Conservation (phyloP, 2,329 filamentous ascomycete species). For the Beauveria bassiana region DNA sequence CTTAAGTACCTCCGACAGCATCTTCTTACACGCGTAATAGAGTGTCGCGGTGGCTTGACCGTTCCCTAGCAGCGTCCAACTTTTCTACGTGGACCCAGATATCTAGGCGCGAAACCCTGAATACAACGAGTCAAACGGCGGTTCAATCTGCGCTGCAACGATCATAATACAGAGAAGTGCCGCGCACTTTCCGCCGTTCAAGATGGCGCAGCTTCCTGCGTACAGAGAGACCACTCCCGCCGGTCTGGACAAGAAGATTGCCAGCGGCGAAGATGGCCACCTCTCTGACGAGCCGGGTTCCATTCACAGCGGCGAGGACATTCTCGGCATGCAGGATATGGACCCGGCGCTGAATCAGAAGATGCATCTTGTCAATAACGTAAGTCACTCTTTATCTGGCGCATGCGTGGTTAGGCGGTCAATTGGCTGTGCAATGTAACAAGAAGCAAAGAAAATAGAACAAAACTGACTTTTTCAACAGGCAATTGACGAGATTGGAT, state of each 20-base stretch:
- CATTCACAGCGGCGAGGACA: slow-evolving; percentile 32
- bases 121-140: not conserved
- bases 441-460: not conserved
- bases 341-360: slow-evolving; percentile 58
- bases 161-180: not conserved
- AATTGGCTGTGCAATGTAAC: not conserved
- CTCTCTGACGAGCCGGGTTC: slow-evolving; percentile 12
- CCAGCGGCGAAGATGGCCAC: not conserved
- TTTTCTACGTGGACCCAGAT: slow-evolving; percentile 3
- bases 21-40: not conserved
- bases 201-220: slow-evolving; percentile 3
- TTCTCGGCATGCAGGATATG: slow-evolving; percentile 48
- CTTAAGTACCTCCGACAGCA: not conserved
- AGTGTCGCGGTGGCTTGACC: not conserved
- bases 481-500: slow-evolving; percentile 52
- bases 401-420: not conserved
- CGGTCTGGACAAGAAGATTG: slow-evolving; percentile 6
- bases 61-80: not conserved
- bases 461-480: slow-evolving; percentile 9
- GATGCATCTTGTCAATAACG: slow-evolving; percentile 63
- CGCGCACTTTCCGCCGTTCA: not conserved
- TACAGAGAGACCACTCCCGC: slow-evolving; percentile 3
- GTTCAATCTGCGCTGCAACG: not conserved
- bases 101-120: not conserved
- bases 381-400: slow-evolving; percentile 24